These are phyloP conservation scores for Dipteronia sinensis DNA, from an alignment of 345 rosid species.

Conservation along the genomic window DNA sequence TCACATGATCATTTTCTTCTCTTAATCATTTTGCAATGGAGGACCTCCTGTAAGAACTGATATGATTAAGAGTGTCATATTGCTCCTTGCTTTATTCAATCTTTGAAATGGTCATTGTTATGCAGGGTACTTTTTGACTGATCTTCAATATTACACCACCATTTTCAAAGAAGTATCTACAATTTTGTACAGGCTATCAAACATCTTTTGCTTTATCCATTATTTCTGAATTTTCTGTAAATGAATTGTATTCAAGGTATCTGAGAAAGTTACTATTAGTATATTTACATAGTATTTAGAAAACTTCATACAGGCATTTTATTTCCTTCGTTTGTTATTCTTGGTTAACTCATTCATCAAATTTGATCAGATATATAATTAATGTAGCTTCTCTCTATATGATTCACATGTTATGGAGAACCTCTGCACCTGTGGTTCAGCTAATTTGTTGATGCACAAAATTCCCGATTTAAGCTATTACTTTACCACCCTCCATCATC, in stretches of 20 bases:
- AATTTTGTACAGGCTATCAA: not conserved
- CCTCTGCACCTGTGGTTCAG: no score
- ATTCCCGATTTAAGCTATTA: no score
- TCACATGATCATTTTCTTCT: constrained; percentile 5
- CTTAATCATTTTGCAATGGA: constrained; percentile 77
- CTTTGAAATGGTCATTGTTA: not conserved
- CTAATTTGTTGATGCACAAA: no score
- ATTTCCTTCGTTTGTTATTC: no score
- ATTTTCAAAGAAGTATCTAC: constrained; percentile 5
- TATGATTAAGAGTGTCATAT: constrained; percentile 3
- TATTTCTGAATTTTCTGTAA: not conserved
- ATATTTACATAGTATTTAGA: no score
- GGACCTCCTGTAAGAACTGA: constrained; percentile 67
- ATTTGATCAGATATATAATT: no score
- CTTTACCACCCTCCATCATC: no score
- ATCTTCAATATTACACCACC: not conserved
- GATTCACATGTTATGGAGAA: no score
- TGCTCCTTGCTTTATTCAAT: not conserved
- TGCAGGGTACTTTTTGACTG: constrained; percentile 9
- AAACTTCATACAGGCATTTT: no score
- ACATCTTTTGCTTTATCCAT: not conserved
- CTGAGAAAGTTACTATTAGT: not conserved
- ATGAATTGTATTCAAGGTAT: not conserved
- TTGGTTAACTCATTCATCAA: no score
- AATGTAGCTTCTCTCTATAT: no score